Percentiles rank a stretch among this genome's conserved stretches.
These are phyloP conservation scores for Parastagonospora nodorum DNA, from an alignment of 2,329 filamentous ascomycete species.

Conservation along the genomic window DNA sequence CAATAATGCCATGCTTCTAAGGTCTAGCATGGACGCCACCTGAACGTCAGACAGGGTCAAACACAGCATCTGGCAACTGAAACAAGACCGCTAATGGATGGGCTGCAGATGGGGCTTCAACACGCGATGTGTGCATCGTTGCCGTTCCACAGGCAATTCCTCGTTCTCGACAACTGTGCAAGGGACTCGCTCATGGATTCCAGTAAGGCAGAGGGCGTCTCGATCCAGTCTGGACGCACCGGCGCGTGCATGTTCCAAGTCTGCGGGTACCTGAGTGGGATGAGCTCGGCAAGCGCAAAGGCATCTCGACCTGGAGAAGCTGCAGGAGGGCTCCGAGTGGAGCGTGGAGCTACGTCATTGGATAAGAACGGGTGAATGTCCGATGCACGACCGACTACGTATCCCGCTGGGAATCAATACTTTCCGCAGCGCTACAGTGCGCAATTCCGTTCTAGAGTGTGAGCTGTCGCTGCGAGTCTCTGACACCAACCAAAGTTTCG, in stretches of 20 bases:
- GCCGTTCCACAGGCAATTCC: constrained; percentile 5
- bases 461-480: constrained; percentile 19
- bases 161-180: not conserved
- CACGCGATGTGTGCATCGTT: constrained; percentile 18
- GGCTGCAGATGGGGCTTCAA: constrained; percentile 5
- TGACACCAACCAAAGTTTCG: not conserved
- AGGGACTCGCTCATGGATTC: not conserved
- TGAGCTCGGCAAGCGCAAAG: constrained; percentile 9
- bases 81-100: constrained; percentile 22
- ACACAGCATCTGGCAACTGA: constrained; percentile 25
- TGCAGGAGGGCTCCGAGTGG: constrained; percentile 19
- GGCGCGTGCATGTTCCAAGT: constrained; percentile 5
- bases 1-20: not conserved
- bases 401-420: constrained; percentile 29
- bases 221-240: not conserved
- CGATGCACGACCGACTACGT: constrained; percentile 34
- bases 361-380: constrained; percentile 9
- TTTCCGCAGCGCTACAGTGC: constrained; percentile 19
- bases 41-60: constrained; percentile 21
- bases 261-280: constrained; percentile 24
- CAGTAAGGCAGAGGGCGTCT: not conserved
- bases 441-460: constrained; percentile 11
- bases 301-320: constrained; percentile 8
- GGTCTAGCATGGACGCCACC: constrained; percentile 1
- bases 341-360: constrained; percentile 11